Percentiles rank a stretch among this genome's conserved stretches.
Conservation (phyloP, 345 rosid species). For the Theobroma cacao region DNA sequence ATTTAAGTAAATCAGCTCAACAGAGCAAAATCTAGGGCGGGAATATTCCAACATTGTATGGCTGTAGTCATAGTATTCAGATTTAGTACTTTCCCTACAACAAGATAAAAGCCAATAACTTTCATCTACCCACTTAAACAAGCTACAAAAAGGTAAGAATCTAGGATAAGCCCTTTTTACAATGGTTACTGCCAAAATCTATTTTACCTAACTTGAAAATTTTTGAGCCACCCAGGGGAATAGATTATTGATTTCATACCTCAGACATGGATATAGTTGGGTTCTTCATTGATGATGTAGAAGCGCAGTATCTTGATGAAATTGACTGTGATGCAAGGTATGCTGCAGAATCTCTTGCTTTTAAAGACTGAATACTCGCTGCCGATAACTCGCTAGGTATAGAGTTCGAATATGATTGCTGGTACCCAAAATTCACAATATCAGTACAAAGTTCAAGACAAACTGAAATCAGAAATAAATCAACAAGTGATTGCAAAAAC, state of each 20-base stretch:
- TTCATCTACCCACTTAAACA: background rate
- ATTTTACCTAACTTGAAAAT: background rate
- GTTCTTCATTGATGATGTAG: slow-evolving; percentile 19
- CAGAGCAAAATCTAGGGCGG: background rate
- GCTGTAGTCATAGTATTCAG: background rate
- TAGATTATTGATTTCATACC: slow-evolving; percentile 25
- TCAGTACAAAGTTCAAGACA: slow-evolving; percentile 10
- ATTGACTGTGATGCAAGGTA: slow-evolving; percentile 19
- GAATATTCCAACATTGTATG: background rate
- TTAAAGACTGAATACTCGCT: slow-evolving; percentile 21
- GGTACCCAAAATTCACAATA: slow-evolving; percentile 4
- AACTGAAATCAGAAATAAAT: background rate
- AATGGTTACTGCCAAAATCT: background rate
- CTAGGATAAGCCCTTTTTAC: background rate
- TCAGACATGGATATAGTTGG: slow-evolving; percentile 28
- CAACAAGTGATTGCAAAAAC: background rate
- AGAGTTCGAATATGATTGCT: slow-evolving; percentile 26
- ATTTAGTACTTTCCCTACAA: background rate
- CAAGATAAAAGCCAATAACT: background rate
- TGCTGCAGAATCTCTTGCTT: slow-evolving; percentile 21
- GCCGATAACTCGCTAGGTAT: slow-evolving; percentile 21
- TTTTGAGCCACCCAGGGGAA: background rate
- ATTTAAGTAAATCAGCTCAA: background rate
- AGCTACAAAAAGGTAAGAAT: background rate
- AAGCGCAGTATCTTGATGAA: slow-evolving; percentile 25